Conservation (phyloP, 106 monocot species). For the Amphibolis antarctica region DNA sequence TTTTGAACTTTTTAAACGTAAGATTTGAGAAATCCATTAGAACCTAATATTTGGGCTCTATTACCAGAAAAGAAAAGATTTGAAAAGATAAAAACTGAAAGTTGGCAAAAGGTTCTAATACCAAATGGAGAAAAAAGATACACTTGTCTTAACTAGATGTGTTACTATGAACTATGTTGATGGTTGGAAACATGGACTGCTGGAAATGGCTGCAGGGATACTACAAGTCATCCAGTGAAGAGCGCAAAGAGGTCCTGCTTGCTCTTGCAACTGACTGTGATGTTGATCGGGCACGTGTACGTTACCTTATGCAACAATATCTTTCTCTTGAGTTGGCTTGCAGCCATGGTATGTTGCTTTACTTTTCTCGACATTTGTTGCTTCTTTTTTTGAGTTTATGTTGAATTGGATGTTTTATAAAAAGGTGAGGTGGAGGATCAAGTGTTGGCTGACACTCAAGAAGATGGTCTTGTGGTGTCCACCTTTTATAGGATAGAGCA, state of each 20-base stretch:
- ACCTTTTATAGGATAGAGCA: conserved; percentile 59
- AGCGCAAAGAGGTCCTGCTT: conserved; percentile 37
- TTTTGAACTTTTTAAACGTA: neutral
- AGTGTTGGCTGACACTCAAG: conserved; percentile 3
- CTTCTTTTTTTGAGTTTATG: no score
- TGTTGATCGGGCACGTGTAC: conserved; percentile 46
- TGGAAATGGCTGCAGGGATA: conserved; percentile 29
- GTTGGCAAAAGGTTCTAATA: neutral
- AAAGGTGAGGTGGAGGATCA: conserved; percentile 5
- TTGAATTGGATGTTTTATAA: neutral
- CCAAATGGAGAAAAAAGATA: no score
- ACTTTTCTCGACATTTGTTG: neutral
- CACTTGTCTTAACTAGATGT: no score
- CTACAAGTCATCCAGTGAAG: conserved; percentile 25
- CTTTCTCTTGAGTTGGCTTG: conserved; percentile 29
- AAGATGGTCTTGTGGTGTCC: conserved; percentile 26
- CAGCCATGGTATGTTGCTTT: conserved; percentile 2
- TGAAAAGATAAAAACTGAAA: neutral
- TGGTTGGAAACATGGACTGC: neutral
- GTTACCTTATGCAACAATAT: conserved; percentile 64
- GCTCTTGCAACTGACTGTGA: conserved; percentile 50
- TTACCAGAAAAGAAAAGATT: neutral
- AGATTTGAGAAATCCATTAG: neutral
- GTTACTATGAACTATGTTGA: neutral
- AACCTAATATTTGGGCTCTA: neutral